phyloP scores from a whole-genome alignment of 176 grass and related monocot species.

The Musa acuminata region DNA sequence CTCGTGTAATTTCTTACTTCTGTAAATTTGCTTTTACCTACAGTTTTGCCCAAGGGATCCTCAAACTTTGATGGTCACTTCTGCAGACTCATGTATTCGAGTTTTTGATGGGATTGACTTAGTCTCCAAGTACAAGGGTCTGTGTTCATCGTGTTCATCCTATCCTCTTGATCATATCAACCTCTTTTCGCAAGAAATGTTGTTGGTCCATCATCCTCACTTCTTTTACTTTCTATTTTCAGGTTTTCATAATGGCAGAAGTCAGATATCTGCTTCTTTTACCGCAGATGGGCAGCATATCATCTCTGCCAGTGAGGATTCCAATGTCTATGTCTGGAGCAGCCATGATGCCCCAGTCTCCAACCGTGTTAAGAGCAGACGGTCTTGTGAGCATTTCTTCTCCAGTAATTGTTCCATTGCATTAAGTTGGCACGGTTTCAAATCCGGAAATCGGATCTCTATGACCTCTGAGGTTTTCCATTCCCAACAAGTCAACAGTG shows the following conservation, averaged over 20 bases:
- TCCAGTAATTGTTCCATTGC: constrained; percentile 53
- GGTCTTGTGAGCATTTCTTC: constrained; percentile 66
- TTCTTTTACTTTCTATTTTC: constrained; percentile 4
- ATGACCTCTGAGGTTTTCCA: background rate
- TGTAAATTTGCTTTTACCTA: constrained; percentile 26
- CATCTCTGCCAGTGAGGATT: constrained; percentile 67
- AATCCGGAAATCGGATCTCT: background rate
- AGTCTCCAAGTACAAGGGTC: constrained; percentile 88
- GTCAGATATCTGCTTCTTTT: constrained; percentile 54
- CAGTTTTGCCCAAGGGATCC: constrained; percentile 70
- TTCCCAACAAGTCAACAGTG: constrained; percentile 17
- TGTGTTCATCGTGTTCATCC: background rate
- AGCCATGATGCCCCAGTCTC: constrained; percentile 36
- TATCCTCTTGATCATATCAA: background rate
- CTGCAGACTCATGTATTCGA: constrained; percentile 73
- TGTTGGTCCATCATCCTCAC: background rate
- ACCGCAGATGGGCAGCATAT: constrained; percentile 63
- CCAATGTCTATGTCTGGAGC: constrained; percentile 72
- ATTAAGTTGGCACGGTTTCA: constrained; percentile 55
- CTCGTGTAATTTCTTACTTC: background rate
- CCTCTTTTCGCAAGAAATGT: background rate
- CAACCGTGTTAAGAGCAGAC: constrained; percentile 53
- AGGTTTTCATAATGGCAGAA: constrained; percentile 51
- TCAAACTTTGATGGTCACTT: constrained; percentile 71
- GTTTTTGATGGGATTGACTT: constrained; percentile 59